phyloP scores from a whole-genome alignment of 2,329 filamentous ascomycete genomes.

The Xylaria hypoxylon region DNA sequence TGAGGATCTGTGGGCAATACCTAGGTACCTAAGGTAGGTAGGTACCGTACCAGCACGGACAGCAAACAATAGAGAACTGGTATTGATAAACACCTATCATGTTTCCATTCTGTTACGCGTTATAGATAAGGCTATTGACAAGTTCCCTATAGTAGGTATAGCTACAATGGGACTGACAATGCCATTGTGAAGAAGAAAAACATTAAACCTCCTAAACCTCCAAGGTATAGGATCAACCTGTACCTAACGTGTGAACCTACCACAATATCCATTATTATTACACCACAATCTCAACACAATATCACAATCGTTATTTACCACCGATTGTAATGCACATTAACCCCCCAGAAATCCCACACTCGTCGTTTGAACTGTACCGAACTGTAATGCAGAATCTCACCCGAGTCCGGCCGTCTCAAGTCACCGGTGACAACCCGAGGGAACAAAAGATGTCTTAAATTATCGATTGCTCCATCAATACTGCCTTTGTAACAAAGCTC shows the following conservation, averaged over 20 bases:
- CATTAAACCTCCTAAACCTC: no score
- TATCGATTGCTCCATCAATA: accelerated
- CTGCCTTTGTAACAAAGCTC: neutral
- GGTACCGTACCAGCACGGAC: no score
- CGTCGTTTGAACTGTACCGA: neutral
- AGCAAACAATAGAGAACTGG: no score
- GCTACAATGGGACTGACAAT: no score
- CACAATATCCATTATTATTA: neutral
- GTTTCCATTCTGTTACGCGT: no score
- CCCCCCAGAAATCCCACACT: neutral
- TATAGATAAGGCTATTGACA: no score
- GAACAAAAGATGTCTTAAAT: neutral
- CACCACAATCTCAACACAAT: neutral
- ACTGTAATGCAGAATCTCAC: neutral
- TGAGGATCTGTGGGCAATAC: no score
- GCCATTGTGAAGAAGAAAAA: no score
- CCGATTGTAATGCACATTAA: conserved; percentile 6
- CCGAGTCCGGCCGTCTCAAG: neutral
- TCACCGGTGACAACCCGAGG: neutral
- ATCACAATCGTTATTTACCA: conserved; percentile 14
- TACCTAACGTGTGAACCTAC: neutral
- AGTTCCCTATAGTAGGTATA: no score
- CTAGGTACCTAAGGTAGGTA: no score
- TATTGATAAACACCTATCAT: no score
- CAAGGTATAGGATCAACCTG: neutral